These are phyloP conservation scores for Kandelia obovata DNA, from an alignment of 345 rosid genomes.

Conservation along the genomic window DNA sequence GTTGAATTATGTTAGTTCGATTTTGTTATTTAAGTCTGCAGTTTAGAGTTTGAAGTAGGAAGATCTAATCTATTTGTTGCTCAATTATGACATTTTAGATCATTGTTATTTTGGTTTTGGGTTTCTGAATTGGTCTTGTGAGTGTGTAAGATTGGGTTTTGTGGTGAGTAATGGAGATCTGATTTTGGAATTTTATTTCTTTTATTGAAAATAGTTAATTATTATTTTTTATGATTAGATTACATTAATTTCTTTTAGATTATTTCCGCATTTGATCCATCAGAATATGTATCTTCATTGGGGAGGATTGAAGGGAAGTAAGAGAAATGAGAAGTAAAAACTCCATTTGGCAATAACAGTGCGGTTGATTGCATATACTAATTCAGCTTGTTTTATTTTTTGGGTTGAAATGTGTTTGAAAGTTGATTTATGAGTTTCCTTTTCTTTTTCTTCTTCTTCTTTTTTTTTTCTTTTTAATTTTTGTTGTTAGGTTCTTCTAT, in stretches of 20 bases:
- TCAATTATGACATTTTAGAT: neutral
- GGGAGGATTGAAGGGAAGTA: neutral
- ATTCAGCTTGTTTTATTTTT: neutral
- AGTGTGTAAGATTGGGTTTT: neutral
- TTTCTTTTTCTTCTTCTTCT: neutral
- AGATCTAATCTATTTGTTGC: slow-evolving; percentile 7
- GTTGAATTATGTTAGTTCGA: neutral
- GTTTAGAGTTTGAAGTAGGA: neutral
- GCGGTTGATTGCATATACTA: neutral
- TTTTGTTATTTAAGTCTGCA: neutral
- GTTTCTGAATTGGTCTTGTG: neutral
- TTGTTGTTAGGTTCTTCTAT: neutral
- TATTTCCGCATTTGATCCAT: too few relatives aligned
- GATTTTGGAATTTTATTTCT: slow-evolving; percentile 1
- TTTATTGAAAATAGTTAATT: neutral
- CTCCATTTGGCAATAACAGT: neutral
- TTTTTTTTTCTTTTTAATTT: neutral
- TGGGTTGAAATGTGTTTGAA: neutral
- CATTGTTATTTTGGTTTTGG: neutral
- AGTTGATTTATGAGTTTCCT: neutral
- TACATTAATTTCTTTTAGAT: too few relatives aligned
- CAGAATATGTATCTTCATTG: too few relatives aligned
- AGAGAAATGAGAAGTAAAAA: neutral
- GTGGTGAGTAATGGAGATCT: neutral
- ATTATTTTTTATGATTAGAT: too few relatives aligned